These are phyloP conservation scores for Metahyphopichia silvanorum DNA, from an alignment of 805 yeast genomes.

Conservation along the genomic window DNA sequence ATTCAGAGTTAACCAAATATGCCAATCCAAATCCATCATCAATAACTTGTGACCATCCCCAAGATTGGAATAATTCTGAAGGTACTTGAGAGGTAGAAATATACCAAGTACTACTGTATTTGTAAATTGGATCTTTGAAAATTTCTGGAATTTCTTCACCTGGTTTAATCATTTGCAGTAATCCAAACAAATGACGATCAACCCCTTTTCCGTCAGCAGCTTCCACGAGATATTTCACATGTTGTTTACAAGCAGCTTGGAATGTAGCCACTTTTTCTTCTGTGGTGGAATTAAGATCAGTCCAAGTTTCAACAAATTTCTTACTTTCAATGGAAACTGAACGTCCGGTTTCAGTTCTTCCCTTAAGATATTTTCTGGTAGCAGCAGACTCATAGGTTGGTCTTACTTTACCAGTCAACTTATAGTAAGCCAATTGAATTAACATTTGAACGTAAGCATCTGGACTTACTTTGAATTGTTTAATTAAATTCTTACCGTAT, in stretches of 20 bases:
- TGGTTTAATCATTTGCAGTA: conserved; percentile 63
- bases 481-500: conserved; percentile 83
- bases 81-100: conserved; percentile 87
- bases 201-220: conserved; percentile 88
- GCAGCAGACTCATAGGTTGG: conserved; percentile 98
- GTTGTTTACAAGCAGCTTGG: conserved; percentile 70
- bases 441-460: conserved; percentile 91
- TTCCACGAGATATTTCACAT: conserved; percentile 64
- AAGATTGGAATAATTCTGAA: conserved; percentile 76
- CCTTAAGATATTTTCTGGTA: conserved; percentile 81
- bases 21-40: conserved; percentile 94
- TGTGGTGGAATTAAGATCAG: conserved; percentile 46
- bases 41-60: conserved; percentile 95
- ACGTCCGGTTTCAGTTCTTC: conserved; percentile 94
- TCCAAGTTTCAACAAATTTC: conserved; percentile 72
- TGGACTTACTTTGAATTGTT: conserved; percentile 81
- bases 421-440: conserved; percentile 87
- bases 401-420: conserved; percentile 70
- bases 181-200: conserved; percentile 91
- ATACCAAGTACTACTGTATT: conserved; percentile 81
- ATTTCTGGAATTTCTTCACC: conserved; percentile 64
- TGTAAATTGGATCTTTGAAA: conserved; percentile 71
- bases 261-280: conserved; percentile 64
- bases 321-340: conserved; percentile 71
- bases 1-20: conserved; percentile 83